Base-by-base conservation (phyloP, 2,329 filamentous ascomycete genomes). In the Calonectria pseudoturangicola region DNA sequence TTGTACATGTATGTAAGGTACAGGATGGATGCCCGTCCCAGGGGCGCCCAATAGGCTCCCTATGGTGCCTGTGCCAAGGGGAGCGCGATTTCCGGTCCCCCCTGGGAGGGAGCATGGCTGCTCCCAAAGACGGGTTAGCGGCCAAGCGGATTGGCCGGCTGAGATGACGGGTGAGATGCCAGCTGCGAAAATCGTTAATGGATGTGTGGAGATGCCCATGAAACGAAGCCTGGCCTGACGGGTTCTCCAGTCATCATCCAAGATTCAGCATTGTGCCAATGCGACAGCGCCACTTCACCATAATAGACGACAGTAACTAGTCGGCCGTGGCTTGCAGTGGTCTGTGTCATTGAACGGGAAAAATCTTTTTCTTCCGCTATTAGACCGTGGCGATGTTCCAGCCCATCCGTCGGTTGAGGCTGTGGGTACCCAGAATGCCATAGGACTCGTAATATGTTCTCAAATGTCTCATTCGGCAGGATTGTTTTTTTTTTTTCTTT, bases 11-110 rank as follows among this genome's bases (percentile, higher is more conserved):
- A 68, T 75, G 73, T 77, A 80, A 81, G 80, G 81, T 76, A 80
- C 79, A 73, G 64, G 73, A 64, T 60, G 18, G 58, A 30, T 45
- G 51, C n/a, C 50, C 65, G 67, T 65, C 33, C 43, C 51, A 66
- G 70, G 73, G 65, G 77, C 71, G 73, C 58, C 82, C 82, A 83
- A 83, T 83, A 27, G 74, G 60, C 21, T 62, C 12, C 66, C n/a
- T 30, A 30, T 36, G 66, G 79, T 82, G 70, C 79, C 80, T 81
- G 78, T 58, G 33, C 13, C 33, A 58, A 71, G 71, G 65, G 56
- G 33, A 66, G 71, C 70, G 70, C 51, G 70, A 68, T 63, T 68
- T 64, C 65, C 63, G 47, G 41, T 8, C 39, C 28, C 60, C 30
- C 41, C 47, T 62, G 62, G 58, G 21, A 62, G 39, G 15, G 54